Percentiles rank a stretch among this genome's conserved stretches.
Conservation (phyloP, 1,139 yeast genomes). For the Hansenula sp. region DNA sequence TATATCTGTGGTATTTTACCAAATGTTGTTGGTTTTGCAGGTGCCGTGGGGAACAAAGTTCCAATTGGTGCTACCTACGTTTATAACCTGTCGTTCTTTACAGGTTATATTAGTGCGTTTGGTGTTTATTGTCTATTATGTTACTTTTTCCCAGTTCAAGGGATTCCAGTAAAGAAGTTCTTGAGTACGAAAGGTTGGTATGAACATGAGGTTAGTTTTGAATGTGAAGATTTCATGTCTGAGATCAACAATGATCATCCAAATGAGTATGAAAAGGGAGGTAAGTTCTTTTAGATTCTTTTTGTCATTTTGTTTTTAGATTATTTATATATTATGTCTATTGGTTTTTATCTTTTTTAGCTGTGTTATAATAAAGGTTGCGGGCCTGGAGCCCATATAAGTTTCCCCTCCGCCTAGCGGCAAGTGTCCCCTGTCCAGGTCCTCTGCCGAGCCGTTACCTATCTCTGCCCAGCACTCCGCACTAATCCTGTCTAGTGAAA, state of each 20-base stretch:
- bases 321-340: too few relatives aligned
- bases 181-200: conserved; percentile 56
- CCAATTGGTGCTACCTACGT: conserved; percentile 76
- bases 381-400: too few relatives aligned
- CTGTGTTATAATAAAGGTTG: too few relatives aligned
- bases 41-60: conserved; percentile 67
- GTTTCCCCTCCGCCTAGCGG: too few relatives aligned
- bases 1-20: conserved; percentile 75
- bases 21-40: conserved; percentile 85
- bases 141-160: conserved; percentile 55
- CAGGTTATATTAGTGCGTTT: conserved; percentile 64
- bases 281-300: not conserved
- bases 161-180: conserved; percentile 47
- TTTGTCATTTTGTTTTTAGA: not conserved
- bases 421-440: too few relatives aligned
- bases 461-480: too few relatives aligned
- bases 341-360: not conserved
- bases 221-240: conserved; percentile 59
- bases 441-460: not conserved
- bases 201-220: conserved; percentile 55
- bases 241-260: conserved; percentile 23
- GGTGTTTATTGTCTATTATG: conserved; percentile 47
- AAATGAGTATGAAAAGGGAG: conserved; percentile 14
- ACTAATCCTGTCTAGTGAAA: too few relatives aligned
- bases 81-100: conserved; percentile 69